phyloP scores from a whole-genome alignment of 1,284 basidiomycete species.

The Anthracocystis walkeri region DNA sequence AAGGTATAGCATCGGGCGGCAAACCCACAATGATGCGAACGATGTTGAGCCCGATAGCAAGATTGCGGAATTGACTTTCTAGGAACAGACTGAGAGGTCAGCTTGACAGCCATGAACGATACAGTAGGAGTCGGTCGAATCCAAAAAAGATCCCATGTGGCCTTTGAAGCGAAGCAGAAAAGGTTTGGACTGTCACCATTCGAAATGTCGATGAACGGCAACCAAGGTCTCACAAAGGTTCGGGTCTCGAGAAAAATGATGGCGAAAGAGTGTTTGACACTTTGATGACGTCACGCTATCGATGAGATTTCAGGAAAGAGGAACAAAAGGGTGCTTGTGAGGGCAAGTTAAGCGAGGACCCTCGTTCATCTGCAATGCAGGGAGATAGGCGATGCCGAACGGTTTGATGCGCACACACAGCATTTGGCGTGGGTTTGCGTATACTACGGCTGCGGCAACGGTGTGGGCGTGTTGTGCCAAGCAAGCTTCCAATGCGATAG shows the following conservation, averaged over 20 bases:
- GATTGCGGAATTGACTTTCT: neutral
- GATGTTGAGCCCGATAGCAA: neutral
- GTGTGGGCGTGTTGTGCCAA: too few relatives aligned
- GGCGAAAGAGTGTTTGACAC: neutral
- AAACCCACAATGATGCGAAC: neutral
- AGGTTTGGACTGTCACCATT: neutral
- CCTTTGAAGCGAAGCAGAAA: neutral
- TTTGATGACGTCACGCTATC: conserved; percentile 46
- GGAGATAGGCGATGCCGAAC: conserved; percentile 7
- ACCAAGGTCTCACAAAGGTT: neutral
- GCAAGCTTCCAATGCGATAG: too few relatives aligned
- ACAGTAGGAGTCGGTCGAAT: neutral
- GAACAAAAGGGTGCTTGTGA: conserved; percentile 7
- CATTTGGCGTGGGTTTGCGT: neutral
- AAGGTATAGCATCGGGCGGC: neutral
- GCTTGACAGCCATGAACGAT: neutral
- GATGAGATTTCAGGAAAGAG: conserved; percentile 14
- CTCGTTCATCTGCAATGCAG: conserved; percentile 37
- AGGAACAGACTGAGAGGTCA: neutral
- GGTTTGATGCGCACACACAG: conserved; percentile 1
- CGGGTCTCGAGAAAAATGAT: conserved; percentile 3
- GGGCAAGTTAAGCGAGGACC: conserved; percentile 11
- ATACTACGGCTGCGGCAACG: neutral
- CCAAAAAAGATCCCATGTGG: conserved; percentile 5
- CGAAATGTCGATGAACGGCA: neutral